Conservation (phyloP, 2,329 filamentous ascomycete genomes). For the Fusarium vanettenii region DNA sequence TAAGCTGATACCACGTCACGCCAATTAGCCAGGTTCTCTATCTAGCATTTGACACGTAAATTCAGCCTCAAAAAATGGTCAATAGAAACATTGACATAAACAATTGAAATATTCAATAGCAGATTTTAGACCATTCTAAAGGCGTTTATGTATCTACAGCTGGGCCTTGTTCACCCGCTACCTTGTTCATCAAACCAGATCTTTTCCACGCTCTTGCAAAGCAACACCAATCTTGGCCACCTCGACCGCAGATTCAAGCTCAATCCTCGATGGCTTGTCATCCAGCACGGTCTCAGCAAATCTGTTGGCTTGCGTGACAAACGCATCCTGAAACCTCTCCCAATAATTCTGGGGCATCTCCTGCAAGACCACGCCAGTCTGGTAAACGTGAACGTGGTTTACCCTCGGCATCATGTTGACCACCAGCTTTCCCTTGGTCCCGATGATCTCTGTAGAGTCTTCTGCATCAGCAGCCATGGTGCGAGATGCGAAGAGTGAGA, state of each 20-base stretch:
- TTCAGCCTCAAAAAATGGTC: not conserved
- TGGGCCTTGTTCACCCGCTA: slow-evolving; percentile 8
- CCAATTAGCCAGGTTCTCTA: not conserved
- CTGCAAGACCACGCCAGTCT: slow-evolving; percentile 59
- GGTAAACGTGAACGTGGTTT: slow-evolving; percentile 67
- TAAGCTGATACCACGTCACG: not conserved
- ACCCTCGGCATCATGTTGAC: slow-evolving; percentile 66
- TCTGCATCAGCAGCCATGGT: slow-evolving; percentile 78
- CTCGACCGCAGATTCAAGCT: slow-evolving; percentile 66
- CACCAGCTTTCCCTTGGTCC: slow-evolving; percentile 71
- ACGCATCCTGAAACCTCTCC: slow-evolving; percentile 71
- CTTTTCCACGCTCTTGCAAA: slow-evolving; percentile 68
- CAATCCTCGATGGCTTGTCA: slow-evolving; percentile 64
- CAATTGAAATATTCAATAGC: no score
- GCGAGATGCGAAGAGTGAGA: slow-evolving; percentile 71
- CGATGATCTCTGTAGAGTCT: slow-evolving; percentile 75
- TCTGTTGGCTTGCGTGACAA: slow-evolving; percentile 72
- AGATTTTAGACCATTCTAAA: no score
- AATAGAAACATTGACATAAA: not conserved
- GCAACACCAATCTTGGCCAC: slow-evolving; percentile 71
- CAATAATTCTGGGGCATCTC: slow-evolving; percentile 73
- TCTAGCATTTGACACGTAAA: not conserved
- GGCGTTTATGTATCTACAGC: not conserved
- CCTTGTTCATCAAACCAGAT: slow-evolving; percentile 64
- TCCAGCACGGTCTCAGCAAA: slow-evolving; percentile 71